Conservation (phyloP, 805 yeast species). For the Sungouiozyma ichnusensis region DNA sequence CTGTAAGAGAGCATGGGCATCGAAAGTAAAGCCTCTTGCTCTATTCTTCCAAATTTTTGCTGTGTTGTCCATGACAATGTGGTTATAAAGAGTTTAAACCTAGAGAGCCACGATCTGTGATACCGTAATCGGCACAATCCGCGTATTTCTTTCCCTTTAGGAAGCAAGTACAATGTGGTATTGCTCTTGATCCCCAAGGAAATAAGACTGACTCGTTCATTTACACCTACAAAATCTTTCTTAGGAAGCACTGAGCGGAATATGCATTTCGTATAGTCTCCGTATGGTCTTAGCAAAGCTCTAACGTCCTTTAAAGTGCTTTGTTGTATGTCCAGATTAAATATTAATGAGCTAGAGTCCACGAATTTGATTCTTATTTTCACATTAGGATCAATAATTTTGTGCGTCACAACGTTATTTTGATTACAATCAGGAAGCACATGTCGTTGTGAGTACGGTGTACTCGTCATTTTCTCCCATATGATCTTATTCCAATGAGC, state of each 20-base stretch:
- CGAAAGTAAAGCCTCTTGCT: neutral
- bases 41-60: neutral
- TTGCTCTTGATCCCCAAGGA: slow-evolving; percentile 55
- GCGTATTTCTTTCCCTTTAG: slow-evolving; percentile 2
- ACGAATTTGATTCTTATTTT: slow-evolving; percentile 44
- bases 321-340: slow-evolving; percentile 32
- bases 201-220: slow-evolving; percentile 44
- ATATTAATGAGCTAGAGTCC: slow-evolving; percentile 47
- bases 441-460: neutral
- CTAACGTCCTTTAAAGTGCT: slow-evolving; percentile 46
- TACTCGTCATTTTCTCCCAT: neutral
- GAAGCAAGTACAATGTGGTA: slow-evolving; percentile 39
- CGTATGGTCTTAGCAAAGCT: slow-evolving; percentile 15
- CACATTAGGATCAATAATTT: neutral
- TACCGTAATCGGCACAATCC: slow-evolving; percentile 18
- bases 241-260: slow-evolving; percentile 49
- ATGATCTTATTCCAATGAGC: neutral
- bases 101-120: neutral
- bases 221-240: slow-evolving; percentile 47
- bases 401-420: neutral
- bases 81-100: neutral
- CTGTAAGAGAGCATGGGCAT: neutral
- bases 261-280: slow-evolving; percentile 39
- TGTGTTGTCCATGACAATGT: neutral
- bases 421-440: neutral